Evolutionary conservation across 2,329 filamentous ascomycete species (phyloP).

Genomic region (Nothophaeocryptopus gaeumannii): DNA sequence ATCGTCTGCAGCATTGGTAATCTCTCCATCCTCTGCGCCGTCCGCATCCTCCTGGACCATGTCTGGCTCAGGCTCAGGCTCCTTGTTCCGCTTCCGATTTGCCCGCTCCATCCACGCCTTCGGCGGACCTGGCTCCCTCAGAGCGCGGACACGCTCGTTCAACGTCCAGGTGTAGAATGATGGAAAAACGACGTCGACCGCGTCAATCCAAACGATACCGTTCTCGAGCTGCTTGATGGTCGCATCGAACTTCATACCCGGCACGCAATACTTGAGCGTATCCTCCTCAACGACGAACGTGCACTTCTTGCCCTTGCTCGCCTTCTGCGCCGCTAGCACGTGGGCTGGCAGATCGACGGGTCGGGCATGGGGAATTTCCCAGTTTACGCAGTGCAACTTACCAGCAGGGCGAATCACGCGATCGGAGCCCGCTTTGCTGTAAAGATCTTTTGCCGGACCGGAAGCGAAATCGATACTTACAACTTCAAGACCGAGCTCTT

Average conservation of each 20-base stretch:
- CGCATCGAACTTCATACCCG: slow-evolving; percentile 54
- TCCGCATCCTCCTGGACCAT: slow-evolving; percentile 1
- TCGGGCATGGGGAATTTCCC: slow-evolving; percentile 42
- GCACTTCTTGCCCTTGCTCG: slow-evolving; percentile 49
- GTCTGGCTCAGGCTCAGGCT: slow-evolving; percentile 3
- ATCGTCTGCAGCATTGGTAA: too few relatives aligned
- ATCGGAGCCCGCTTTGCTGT: slow-evolving; percentile 39
- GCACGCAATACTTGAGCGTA: slow-evolving; percentile 55
- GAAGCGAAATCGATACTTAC: slow-evolving; percentile 49
- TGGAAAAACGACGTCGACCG: slow-evolving; percentile 38
- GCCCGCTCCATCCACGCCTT: slow-evolving; percentile 29
- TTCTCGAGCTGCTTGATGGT: slow-evolving; percentile 30
- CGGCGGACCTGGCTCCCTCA: slow-evolving; percentile 28
- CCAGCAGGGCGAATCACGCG: slow-evolving; percentile 52
- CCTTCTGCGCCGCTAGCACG: slow-evolving; percentile 19
- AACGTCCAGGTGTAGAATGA: slow-evolving; percentile 46
- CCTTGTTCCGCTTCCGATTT: slow-evolving; percentile 13
- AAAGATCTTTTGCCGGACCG: slow-evolving; percentile 48
- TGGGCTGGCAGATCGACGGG: slow-evolving; percentile 25
- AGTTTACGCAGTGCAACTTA: slow-evolving; percentile 52
- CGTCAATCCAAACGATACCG: slow-evolving; percentile 38
- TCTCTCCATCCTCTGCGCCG: too few relatives aligned
- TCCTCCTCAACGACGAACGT: slow-evolving; percentile 67
- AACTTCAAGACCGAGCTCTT: slow-evolving; percentile 62
- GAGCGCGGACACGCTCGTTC: slow-evolving; percentile 42